Evolutionary conservation across 2,329 filamentous ascomycete genomes (phyloP).

Genomic region (Ceratocystis colombiana): DNA sequence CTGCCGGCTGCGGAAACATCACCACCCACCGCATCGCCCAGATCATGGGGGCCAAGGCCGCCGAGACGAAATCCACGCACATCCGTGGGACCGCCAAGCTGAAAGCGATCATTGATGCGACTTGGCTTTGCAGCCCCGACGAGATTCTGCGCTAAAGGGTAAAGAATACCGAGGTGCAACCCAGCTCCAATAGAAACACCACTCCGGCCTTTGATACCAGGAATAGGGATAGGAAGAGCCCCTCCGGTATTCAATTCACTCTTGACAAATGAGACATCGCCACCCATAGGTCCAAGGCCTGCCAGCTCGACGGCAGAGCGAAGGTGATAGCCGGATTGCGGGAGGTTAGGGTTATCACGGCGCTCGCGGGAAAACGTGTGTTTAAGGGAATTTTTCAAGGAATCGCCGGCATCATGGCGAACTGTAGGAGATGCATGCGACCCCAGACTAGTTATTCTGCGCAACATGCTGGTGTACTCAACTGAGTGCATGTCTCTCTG

Average conservation of each 20-base stretch:
- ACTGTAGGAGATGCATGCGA: slow-evolving; percentile 70
- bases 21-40: slow-evolving; percentile 74
- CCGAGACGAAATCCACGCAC: slow-evolving; percentile 87
- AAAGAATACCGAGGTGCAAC: slow-evolving; percentile 70
- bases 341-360: slow-evolving; percentile 76
- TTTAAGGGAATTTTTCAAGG: slow-evolving; percentile 74
- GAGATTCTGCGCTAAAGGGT: slow-evolving; percentile 56
- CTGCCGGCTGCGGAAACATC: slow-evolving; percentile 87
- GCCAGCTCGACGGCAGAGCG: slow-evolving; percentile 76
- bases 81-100: slow-evolving; percentile 87
- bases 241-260: slow-evolving; percentile 74
- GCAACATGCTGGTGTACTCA: slow-evolving; percentile 72
- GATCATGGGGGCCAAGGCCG: slow-evolving; percentile 81
- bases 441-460: slow-evolving; percentile 73
- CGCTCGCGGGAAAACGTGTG: slow-evolving; percentile 72
- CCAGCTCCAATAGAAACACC: slow-evolving; percentile 77
- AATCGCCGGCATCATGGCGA: slow-evolving; percentile 77
- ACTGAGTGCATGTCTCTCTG: slow-evolving; percentile 63
- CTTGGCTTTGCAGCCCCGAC: slow-evolving; percentile 52
- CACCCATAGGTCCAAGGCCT: slow-evolving; percentile 69
- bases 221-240: slow-evolving; percentile 63
- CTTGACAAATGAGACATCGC: slow-evolving; percentile 91
- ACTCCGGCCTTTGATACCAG: slow-evolving; percentile 56
- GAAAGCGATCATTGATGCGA: slow-evolving; percentile 86
- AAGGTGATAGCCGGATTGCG: slow-evolving; percentile 68